phyloP scores from a whole-genome alignment of 805 yeast genomes.

The Yueomyces sp. region DNA sequence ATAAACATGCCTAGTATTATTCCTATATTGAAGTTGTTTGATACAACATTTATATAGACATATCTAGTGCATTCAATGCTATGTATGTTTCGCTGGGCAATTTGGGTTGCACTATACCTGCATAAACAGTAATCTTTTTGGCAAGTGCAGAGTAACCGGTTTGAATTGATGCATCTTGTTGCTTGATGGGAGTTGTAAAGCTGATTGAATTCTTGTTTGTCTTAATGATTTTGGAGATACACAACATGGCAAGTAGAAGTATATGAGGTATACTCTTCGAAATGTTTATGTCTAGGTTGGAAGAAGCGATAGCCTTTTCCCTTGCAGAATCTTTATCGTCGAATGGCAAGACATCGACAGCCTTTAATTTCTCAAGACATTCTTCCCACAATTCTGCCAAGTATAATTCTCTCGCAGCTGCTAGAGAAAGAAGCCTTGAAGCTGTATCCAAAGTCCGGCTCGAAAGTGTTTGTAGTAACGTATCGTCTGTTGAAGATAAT shows the following conservation, averaged over 20 bases:
- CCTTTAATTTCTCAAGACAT: constrained; percentile 41
- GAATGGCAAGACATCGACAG: constrained; percentile 54
- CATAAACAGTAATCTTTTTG: constrained; percentile 82
- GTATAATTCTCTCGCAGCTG: constrained; percentile 50
- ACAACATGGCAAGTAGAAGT: constrained; percentile 68
- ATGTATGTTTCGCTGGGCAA: constrained; percentile 63
- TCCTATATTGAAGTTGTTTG: too few relatives aligned
- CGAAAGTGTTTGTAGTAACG: neutral
- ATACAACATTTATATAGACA: too few relatives aligned
- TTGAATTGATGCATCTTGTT: constrained; percentile 21
- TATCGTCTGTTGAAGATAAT: neutral
- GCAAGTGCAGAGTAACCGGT: constrained; percentile 46
- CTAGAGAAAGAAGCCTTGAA: constrained; percentile 41
- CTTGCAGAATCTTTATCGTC: constrained; percentile 47
- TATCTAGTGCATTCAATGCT: too few relatives aligned
- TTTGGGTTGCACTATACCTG: constrained; percentile 86
- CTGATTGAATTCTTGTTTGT: too few relatives aligned
- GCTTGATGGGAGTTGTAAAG: constrained; percentile 25
- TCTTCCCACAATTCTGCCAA: constrained; percentile 44
- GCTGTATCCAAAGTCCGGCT: neutral
- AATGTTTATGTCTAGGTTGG: constrained; percentile 51
- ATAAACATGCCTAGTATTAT: too few relatives aligned
- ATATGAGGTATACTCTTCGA: constrained; percentile 70
- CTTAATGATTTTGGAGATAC: constrained; percentile 39
- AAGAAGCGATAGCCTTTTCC: constrained; percentile 53